Base-by-base conservation (phyloP, 257 asterid genomes). In the Lycium ferocissimum region DNA sequence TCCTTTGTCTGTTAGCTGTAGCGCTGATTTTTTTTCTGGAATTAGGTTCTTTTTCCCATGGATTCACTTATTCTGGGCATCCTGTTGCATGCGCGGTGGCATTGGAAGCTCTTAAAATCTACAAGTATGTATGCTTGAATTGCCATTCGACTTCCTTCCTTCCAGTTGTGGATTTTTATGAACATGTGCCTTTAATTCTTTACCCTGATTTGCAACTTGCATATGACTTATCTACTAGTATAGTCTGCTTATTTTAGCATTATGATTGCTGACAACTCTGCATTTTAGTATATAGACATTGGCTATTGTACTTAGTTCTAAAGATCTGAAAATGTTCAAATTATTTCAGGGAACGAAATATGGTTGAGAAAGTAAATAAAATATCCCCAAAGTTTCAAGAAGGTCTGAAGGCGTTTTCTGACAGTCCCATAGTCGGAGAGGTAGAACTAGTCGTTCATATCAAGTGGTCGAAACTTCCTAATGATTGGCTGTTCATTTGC, bases 81-180 rank as follows among this genome's bases (percentile, higher is more conserved):
- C 98, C 99, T 10, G 99, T 96, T 65, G 9, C 99, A 6, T 96
- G 99, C 83, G 98, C 99, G 56, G 99, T 96, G 87, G 99, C 99
- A 76, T 71, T 96, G 89, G 98, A 96, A 89, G 84, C 99, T 38
- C 88, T 96, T 87, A 95, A 86, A 91, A 94, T 96, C 80, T 96
- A 96, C 91, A 91, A 95, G 99, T 96, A 92, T 33, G 94, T 85
- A 67, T 56, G 59, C 6, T 56, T 85, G 33, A 78, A 78, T 78
- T 78, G 8, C 2, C 82, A 51, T 53, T 2, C 9, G 11, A 53
- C 82, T 53, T 53, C 33, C 59, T 73, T 47, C n/a, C 22, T 22
- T 51, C n/a, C 62, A 40, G 79, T 71, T 40, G 33, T 26, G 1
- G 33, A 26, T 26, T 26, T 26, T 26, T 26, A 26, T 26, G 33